These are phyloP conservation scores for Aspergillus thermomutatus DNA, from an alignment of 2,329 filamentous ascomycete species.

Conservation along the genomic window DNA sequence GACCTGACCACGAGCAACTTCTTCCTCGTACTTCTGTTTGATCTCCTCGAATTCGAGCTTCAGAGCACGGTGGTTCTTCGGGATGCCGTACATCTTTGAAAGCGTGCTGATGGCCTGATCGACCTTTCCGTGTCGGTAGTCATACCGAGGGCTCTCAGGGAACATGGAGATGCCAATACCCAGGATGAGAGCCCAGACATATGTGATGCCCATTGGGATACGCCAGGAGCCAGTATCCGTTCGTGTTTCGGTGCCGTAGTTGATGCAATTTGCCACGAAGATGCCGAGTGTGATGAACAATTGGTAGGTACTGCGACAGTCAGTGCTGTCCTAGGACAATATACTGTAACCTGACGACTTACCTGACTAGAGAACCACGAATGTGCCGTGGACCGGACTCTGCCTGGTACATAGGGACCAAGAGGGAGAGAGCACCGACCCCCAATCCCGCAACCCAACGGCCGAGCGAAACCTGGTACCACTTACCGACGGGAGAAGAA, in stretches of 20 bases:
- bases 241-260: constrained; percentile 40
- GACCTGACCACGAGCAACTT: constrained; percentile 32
- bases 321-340: neutral
- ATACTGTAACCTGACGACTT: neutral
- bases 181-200: constrained; percentile 55
- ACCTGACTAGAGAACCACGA: constrained; percentile 42
- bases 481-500: constrained; percentile 31
- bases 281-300: constrained; percentile 48
- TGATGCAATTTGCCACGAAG: constrained; percentile 46
- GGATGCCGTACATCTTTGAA: constrained; percentile 52
- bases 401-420: constrained; percentile 47
- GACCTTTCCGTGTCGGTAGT: constrained; percentile 54
- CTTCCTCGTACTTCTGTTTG: constrained; percentile 53
- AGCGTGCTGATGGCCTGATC: constrained; percentile 52
- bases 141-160: constrained; percentile 56
- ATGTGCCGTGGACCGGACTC: constrained; percentile 45
- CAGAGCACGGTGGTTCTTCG: constrained; percentile 51
- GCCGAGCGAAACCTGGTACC: constrained; percentile 43
- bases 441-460: constrained; percentile 43
- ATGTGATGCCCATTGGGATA: constrained; percentile 55
- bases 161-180: constrained; percentile 53
- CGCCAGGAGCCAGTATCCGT: constrained; percentile 44
- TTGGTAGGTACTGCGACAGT: constrained; percentile 39
- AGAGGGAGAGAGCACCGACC: constrained; percentile 40
- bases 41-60: constrained; percentile 54